phyloP scores from a whole-genome alignment of 208 protist species.

The Trypanosoma platydactyli region DNA sequence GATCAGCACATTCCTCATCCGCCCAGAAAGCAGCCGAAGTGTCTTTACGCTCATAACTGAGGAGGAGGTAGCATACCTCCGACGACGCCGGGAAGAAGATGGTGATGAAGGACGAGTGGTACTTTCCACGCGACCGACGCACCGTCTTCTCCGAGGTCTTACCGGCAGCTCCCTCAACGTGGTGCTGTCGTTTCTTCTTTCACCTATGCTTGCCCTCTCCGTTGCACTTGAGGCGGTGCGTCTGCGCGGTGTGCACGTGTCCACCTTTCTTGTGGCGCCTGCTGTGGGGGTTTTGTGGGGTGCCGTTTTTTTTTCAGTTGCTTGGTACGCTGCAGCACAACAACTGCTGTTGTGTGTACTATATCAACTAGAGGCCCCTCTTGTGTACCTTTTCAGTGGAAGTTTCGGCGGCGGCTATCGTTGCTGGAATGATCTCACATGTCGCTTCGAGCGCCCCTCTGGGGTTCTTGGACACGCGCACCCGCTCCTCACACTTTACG shows the following conservation, averaged over 20 bases:
- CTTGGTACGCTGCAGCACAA: conserved; percentile 71
- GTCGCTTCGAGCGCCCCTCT: conserved; percentile 20
- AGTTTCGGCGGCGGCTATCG: background rate
- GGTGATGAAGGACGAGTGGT: conserved; percentile 72
- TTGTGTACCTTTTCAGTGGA: conserved; percentile 28
- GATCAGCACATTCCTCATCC: conserved; percentile 14
- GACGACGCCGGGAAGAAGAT: conserved; percentile 46
- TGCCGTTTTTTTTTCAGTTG: conserved; percentile 48
- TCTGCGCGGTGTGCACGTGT: conserved; percentile 17
- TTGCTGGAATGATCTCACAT: conserved; percentile 26
- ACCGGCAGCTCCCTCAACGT: conserved; percentile 56
- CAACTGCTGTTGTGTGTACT: conserved; percentile 59
- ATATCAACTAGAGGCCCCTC: conserved; percentile 38
- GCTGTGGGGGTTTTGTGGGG: conserved; percentile 59
- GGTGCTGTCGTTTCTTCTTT: conserved; percentile 44
- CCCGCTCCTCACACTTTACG: conserved; percentile 13
- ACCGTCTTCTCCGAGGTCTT: conserved; percentile 44
- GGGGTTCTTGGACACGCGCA: conserved; percentile 10
- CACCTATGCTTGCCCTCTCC: conserved; percentile 63
- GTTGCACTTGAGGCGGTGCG: conserved; percentile 63
- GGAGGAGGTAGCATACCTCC: conserved; percentile 69
- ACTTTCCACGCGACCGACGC: conserved; percentile 60
- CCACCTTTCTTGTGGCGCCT: conserved; percentile 38
- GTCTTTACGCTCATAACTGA: conserved; percentile 67
- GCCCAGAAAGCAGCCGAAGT: conserved; percentile 19